These are phyloP conservation scores for Pyrenophora teres DNA, from an alignment of 2,329 filamentous ascomycete genomes.

Conservation along the genomic window DNA sequence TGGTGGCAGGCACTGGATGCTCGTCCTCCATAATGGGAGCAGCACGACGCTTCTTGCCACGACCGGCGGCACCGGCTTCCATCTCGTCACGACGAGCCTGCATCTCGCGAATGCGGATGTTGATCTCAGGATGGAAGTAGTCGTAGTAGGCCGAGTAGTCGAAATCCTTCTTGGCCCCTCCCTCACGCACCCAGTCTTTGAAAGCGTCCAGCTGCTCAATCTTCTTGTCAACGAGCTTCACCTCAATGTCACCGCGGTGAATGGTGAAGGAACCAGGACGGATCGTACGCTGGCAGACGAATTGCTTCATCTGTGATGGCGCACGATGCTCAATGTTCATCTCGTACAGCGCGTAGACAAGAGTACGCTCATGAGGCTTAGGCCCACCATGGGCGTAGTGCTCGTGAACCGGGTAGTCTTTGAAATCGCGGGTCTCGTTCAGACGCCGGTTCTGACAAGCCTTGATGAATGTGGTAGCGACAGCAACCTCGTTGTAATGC, in stretches of 20 bases:
- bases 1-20: neutral
- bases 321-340: constrained; percentile 33
- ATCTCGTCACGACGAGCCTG: constrained; percentile 4
- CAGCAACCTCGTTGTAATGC: constrained; percentile 23
- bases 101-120: constrained; percentile 14
- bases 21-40: neutral
- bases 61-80: neutral
- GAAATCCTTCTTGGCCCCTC: constrained; percentile 7
- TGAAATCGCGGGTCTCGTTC: constrained; percentile 26
- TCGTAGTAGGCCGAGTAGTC: constrained; percentile 22
- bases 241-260: constrained; percentile 40
- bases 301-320: constrained; percentile 38
- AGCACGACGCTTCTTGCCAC: constrained; percentile 1
- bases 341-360: constrained; percentile 32
- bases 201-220: constrained; percentile 12
- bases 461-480: constrained; percentile 40
- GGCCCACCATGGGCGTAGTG: constrained; percentile 19
- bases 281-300: constrained; percentile 28
- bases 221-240: constrained; percentile 26
- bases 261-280: constrained; percentile 29
- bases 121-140: constrained; percentile 16
- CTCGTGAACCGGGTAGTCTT: constrained; percentile 36
- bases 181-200: constrained; percentile 2
- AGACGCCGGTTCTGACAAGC: constrained; percentile 22
- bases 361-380: constrained; percentile 36